Base-by-base conservation (phyloP, 1,284 basidiomycete genomes). In the Tilletiopsis washingtonensis region DNA sequence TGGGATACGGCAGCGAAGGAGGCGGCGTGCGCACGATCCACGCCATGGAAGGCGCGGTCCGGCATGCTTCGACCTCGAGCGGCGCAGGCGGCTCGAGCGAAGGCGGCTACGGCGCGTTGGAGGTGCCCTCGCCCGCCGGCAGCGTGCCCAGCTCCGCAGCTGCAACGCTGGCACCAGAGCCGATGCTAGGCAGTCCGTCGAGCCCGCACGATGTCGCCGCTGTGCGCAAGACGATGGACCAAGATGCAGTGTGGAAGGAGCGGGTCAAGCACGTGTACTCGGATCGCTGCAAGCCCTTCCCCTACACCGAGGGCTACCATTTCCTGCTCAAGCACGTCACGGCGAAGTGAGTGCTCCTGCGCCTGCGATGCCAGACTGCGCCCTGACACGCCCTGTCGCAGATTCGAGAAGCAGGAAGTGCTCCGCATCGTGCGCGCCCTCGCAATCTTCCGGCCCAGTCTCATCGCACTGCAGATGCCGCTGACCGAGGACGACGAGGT, bases 361-460 rank as follows among this genome's bases (percentile, higher is more conserved):
- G n/a, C 9, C n/a, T 9, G 9, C 29, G 29, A 34, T 34, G 29
- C 29, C n/a, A 34, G 9, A 34, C n/a, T 34, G 9, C 29, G 29
- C n/a, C 29, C n/a, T 9, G 9, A 9, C 9, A 9, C 29, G n/a
- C 9, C n/a, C 64, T 55, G 56, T 58, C 61, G 61, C 75, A 91
- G 88, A 59, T 97, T 94, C 75, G 89, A 93, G 69, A 94, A 96
- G 77, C 86, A 86, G 68, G 91, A 96, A 65, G 90, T 93, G 51
- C 75, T 98, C 40, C 86, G 90, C 47, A 86, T 98, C 60, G 91
- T 97, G 21, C 84, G 90, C 39, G 88, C 91, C 15, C 78, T 98
- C 45, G 90, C 93, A 32, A 89, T 94, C 43, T 93, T 91, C 73
- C 81, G 93, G 45, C 93, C 93, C 7, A 91, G 87, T 49, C 80